Evolutionary conservation across 352 stramenopile species (phyloP).

Genomic region (Chrysophaeum taylorii): DNA sequence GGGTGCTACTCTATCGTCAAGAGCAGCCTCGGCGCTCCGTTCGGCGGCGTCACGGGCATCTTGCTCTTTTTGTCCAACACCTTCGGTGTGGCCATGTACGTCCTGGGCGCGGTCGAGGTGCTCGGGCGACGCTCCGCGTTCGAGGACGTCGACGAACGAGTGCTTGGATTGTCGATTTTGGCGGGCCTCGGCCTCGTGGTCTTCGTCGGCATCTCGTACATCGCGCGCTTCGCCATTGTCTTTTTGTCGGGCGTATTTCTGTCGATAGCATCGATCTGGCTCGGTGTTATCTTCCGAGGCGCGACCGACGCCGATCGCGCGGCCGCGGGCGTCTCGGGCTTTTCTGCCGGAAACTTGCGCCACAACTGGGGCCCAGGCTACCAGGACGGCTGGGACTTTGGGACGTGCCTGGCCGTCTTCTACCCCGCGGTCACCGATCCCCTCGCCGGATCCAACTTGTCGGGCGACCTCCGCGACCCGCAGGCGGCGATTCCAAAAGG

Average conservation of each 20-base stretch:
- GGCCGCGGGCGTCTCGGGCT: background rate
- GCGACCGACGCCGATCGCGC: background rate
- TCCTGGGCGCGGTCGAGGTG: slow-evolving; percentile 49
- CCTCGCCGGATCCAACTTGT: slow-evolving; percentile 51
- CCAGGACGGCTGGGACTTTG: background rate
- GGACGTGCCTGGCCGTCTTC: slow-evolving; percentile 42
- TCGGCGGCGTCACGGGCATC: background rate
- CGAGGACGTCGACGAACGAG: background rate
- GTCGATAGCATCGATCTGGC: slow-evolving; percentile 22
- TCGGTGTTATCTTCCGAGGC: background rate
- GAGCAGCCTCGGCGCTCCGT: background rate
- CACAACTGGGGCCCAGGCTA: background rate
- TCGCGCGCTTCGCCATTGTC: slow-evolving; percentile 32
- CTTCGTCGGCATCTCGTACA: slow-evolving; percentile 41
- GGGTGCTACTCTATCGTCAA: slow-evolving; percentile 39
- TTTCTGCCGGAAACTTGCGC: background rate
- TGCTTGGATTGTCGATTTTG: background rate
- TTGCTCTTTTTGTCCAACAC: background rate
- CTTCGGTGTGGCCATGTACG: slow-evolving; percentile 29
- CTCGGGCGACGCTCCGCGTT: slow-evolving; percentile 36
- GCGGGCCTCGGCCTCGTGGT: slow-evolving; percentile 32
- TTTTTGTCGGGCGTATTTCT: slow-evolving; percentile 40
- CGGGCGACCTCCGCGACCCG: slow-evolving; percentile 45
- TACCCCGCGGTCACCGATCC: slow-evolving; percentile 62
- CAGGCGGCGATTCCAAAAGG: slow-evolving; percentile 47